Base-by-base conservation (phyloP, 148 eudicot species). In the Vaccinium corymbosum region DNA sequence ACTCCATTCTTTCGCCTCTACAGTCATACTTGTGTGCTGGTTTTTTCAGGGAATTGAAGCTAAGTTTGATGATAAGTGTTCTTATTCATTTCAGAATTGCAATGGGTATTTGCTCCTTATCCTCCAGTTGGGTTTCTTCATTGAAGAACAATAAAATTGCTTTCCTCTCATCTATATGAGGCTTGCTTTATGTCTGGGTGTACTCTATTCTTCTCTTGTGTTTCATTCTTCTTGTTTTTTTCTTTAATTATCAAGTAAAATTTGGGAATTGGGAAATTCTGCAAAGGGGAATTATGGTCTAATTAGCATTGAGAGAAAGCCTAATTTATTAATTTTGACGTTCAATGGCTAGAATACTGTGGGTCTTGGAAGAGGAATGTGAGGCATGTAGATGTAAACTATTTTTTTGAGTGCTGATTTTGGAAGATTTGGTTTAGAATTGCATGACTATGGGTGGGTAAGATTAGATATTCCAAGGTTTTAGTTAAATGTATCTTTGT, bases 1-100 rank as follows among this genome's bases (percentile, higher is more conserved):
- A 87, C 84, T 89, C 84, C 87, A 79, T 86, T 91, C 91, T 88
- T 92, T 87, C 91, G 82, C 22, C 85, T 32, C 68, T 35, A 70
- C 56, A 4, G 22, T 76, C 49, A 4, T 85, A 42, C 27, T 71
- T 82, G 22, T 22, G 48, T 13, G 15, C 7, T 56, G 42, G 29
- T 17, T 84, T 80, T 80, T 79, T n/a, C 4, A 84, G 66, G 78
- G 15, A 82, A 10, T 49, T 61, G 83, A 68, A 74, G 27, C n/a
- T 56, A 77, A 49, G 32, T 64, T 27, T 25, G 76, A 16, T 13
- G 35, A 42, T 81, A 48, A 61, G 29, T 78, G 4, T 42, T 46
- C 4, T 27, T 15, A 27, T 83, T 38, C 4, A 19, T 42, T 68
- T 68, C 72, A 84, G 66, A 42, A 48, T 42, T 27, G 64, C 72